Percentiles rank a stretch among this genome's conserved stretches.
These are phyloP conservation scores for Cornus florida DNA, from an alignment of 148 eudicot genomes.

Conservation along the genomic window DNA sequence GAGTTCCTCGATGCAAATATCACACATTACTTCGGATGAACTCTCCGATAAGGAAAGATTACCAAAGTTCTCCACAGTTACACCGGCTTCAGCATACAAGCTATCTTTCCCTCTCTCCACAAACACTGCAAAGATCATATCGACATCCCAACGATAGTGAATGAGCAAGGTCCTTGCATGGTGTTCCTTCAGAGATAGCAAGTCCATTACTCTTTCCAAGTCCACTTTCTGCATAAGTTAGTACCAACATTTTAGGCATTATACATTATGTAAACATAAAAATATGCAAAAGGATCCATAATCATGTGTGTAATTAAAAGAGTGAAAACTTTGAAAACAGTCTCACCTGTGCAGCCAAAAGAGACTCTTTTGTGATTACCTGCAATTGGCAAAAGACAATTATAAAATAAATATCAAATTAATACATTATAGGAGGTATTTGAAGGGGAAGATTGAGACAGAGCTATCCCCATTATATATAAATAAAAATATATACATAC, in stretches of 20 bases:
- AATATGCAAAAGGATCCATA: not conserved
- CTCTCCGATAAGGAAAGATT: slow-evolving; percentile 21
- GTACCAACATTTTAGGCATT: not conserved
- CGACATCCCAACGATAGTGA: slow-evolving; percentile 80
- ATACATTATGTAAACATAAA: not conserved
- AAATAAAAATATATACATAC: not conserved
- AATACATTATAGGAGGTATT: too few species aligned
- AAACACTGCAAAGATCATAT: slow-evolving; percentile 45
- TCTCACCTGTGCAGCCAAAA: slow-evolving; percentile 68
- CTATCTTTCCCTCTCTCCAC: slow-evolving; percentile 57
- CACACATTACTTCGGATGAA: slow-evolving; percentile 38
- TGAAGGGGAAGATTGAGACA: too few species aligned
- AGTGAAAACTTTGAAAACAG: not conserved
- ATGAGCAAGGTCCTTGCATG: slow-evolving; percentile 77
- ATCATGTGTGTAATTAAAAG: not conserved
- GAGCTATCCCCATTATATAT: too few species aligned
- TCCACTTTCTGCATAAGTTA: slow-evolving; percentile 55
- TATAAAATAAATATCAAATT: not conserved
- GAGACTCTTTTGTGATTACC: slow-evolving; percentile 73
- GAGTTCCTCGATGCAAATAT: slow-evolving; percentile 57
- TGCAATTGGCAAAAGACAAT: slow-evolving; percentile 19
- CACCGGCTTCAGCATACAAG: slow-evolving; percentile 58
- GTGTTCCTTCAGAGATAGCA: slow-evolving; percentile 69
- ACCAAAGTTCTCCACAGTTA: slow-evolving; percentile 29
- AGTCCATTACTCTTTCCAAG: slow-evolving; percentile 64